Percentiles rank a stretch among this genome's conserved stretches.
These are phyloP conservation scores for Cordyceps cicadae DNA, from an alignment of 2,329 filamentous ascomycete species.

Conservation along the genomic window DNA sequence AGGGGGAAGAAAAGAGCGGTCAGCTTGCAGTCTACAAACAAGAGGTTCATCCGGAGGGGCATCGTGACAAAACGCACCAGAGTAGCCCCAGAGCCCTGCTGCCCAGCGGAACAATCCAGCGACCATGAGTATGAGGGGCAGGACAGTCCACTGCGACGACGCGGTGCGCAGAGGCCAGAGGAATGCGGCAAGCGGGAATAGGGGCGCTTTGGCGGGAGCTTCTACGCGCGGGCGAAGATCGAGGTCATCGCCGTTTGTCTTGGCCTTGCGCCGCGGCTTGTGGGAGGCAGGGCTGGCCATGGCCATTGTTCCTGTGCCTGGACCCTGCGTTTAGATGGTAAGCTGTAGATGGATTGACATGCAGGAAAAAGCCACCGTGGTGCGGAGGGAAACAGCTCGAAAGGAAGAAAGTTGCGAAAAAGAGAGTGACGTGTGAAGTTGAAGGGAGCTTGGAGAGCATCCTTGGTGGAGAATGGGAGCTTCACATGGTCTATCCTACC, in stretches of 20 bases:
- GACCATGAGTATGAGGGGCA: slow-evolving; percentile 81
- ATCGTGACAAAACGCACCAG: slow-evolving; percentile 47
- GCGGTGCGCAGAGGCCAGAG: slow-evolving; percentile 84
- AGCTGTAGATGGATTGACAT: not conserved
- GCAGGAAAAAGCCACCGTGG: not conserved
- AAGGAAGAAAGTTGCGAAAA: not conserved
- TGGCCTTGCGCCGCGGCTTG: slow-evolving; percentile 51
- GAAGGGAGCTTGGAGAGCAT: slow-evolving; percentile 1
- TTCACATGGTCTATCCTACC: not conserved
- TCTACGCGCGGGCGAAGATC: slow-evolving; percentile 26
- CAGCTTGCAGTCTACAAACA: slow-evolving; percentile 1
- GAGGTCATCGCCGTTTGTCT: slow-evolving; percentile 38
- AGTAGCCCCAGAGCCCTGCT: slow-evolving; percentile 89
- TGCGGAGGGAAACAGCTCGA: not conserved
- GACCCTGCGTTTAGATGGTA: not conserved
- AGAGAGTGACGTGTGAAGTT: slow-evolving; percentile 9
- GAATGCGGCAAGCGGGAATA: slow-evolving; percentile 88
- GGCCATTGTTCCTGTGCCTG: slow-evolving; percentile 19
- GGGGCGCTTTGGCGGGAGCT: slow-evolving; percentile 49
- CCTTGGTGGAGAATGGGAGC: slow-evolving; percentile 3
- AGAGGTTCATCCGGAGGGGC: not conserved
- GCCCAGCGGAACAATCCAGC: slow-evolving; percentile 92
- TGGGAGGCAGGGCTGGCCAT: slow-evolving; percentile 49
- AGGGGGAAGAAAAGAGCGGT: slow-evolving; percentile 9
- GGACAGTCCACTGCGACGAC: slow-evolving; percentile 81